Conservation (phyloP, 805 yeast genomes). For the Lipomyces yamanashiensis region DNA sequence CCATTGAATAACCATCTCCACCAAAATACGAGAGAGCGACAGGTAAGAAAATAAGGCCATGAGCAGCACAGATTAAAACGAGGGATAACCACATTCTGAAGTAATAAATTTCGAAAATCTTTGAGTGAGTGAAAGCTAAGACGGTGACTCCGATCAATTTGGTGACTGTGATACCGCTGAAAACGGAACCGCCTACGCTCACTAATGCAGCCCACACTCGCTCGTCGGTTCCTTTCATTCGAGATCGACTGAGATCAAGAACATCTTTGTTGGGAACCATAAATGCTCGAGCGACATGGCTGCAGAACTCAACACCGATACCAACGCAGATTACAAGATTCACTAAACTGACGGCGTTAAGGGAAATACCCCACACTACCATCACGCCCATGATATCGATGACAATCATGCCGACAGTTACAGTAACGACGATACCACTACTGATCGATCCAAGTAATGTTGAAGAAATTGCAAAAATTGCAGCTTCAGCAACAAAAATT, state of each 20-base stretch:
- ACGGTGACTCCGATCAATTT: slow-evolving; percentile 87
- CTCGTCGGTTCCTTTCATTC: slow-evolving; percentile 41
- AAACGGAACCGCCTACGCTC: slow-evolving; percentile 86
- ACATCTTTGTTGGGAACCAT: slow-evolving; percentile 52
- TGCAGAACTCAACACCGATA: slow-evolving; percentile 88
- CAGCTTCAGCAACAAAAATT: slow-evolving; percentile 55
- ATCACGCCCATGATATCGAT: slow-evolving; percentile 79
- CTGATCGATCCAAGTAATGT: slow-evolving; percentile 68
- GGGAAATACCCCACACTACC: slow-evolving; percentile 72
- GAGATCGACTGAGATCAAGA: slow-evolving; percentile 40
- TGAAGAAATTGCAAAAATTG: slow-evolving; percentile 59
- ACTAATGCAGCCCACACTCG: slow-evolving; percentile 62
- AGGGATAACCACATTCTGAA: slow-evolving; percentile 93
- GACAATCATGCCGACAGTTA: slow-evolving; percentile 67
- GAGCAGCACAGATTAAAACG: slow-evolving; percentile 75
- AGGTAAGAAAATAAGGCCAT: slow-evolving; percentile 80
- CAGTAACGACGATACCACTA: slow-evolving; percentile 60
- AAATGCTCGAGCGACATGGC: slow-evolving; percentile 83
- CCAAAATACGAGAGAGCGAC: slow-evolving; percentile 68
- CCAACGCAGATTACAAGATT: slow-evolving; percentile 93
- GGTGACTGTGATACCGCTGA: slow-evolving; percentile 88
- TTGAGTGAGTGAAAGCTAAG: slow-evolving; percentile 82
- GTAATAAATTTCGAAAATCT: slow-evolving; percentile 88
- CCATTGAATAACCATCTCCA: slow-evolving; percentile 40
- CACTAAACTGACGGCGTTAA: slow-evolving; percentile 89